Evolutionary conservation across 164 flowering plant genomes (phyloP).

Genomic region (Annona squamosa): DNA sequence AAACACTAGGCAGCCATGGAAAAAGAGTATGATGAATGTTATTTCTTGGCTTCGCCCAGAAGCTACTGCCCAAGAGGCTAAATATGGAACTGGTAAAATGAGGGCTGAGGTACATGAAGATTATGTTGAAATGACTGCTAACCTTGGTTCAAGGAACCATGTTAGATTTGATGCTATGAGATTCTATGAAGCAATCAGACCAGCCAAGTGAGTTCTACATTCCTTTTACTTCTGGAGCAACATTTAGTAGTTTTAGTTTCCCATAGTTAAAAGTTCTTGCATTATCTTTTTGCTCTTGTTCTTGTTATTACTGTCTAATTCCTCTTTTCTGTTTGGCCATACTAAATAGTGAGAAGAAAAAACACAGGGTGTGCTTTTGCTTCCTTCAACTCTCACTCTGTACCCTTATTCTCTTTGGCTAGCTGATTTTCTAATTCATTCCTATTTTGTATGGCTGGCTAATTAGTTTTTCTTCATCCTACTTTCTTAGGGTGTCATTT

Average conservation of each 20-base stretch:
- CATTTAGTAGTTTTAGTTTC: neutral
- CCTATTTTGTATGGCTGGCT: no score
- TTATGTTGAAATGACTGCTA: conserved; percentile 13
- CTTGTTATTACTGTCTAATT: neutral
- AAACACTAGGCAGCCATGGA: conserved; percentile 57
- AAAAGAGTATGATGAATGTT: conserved; percentile 76
- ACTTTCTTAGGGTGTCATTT: no score
- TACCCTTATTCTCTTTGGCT: no score
- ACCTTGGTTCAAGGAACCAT: conserved; percentile 14
- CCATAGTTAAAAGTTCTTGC: neutral
- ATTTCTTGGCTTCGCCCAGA: conserved; percentile 95
- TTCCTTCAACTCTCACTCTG: no score
- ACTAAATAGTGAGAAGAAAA: no score
- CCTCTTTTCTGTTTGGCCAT: no score
- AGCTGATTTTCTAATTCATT: no score
- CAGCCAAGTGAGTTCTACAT: conserved; percentile 69
- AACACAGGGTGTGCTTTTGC: no score
- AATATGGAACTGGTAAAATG: conserved; percentile 41
- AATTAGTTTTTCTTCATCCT: no score
- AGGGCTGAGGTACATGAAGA: conserved; percentile 13
- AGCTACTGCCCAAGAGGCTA: conserved; percentile 52
- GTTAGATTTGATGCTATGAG: conserved; percentile 51
- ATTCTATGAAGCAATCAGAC: conserved; percentile 88
- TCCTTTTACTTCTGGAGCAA: neutral
- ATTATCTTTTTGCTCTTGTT: no score